Percentiles rank a stretch among this genome's conserved stretches.
Evolutionary conservation across 768 basidiomycete species (phyloP).

Genomic region (Tephrocybe rancida): DNA sequence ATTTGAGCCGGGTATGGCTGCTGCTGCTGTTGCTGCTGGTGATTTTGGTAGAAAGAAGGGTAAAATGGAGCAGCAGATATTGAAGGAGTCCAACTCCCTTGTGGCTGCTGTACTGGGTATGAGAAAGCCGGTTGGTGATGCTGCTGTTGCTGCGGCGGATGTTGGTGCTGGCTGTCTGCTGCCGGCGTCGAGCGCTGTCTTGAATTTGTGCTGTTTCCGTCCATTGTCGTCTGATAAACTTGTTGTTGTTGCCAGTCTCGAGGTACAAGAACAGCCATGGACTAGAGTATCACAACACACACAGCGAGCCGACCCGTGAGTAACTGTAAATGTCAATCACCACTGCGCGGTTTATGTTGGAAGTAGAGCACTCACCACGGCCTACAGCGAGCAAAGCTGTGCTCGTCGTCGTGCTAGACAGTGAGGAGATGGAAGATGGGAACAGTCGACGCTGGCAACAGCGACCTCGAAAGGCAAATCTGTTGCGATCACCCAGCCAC

Average conservation of each 20-base stretch:
- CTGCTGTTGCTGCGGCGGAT: conserved; percentile 34
- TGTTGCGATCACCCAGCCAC: conserved; percentile 39
- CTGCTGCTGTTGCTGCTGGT: conserved; percentile 57
- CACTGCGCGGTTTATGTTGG: conserved; percentile 3
- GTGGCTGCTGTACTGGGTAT: conserved; percentile 71
- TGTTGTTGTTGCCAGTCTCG: conserved; percentile 65
- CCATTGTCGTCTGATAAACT: conserved; percentile 58
- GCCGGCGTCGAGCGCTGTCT: conserved; percentile 65
- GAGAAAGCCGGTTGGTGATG: conserved; percentile 52
- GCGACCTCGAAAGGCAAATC: conserved; percentile 30
- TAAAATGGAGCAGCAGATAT: conserved; percentile 73
- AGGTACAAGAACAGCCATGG: conserved; percentile 81
- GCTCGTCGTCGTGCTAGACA: conserved; percentile 15
- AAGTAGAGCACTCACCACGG: conserved; percentile 16
- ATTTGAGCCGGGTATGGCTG: conserved; percentile 51
- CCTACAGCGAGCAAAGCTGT: conserved; percentile 2
- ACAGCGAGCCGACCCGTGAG: conserved; percentile 20
- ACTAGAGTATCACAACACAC: conserved; percentile 29
- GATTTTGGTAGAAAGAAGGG: conserved; percentile 77
- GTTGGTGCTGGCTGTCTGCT: conserved; percentile 46
- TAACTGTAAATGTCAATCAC: conserved; percentile 14
- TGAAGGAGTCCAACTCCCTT: conserved; percentile 70
- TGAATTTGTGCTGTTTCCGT: conserved; percentile 44
- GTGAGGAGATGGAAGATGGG: conserved; percentile 19
- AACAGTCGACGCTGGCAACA: conserved; percentile 32